Evolutionary conservation across 345 rosid species (phyloP), one percentile per base, ranked within the genome.

Genomic region (Garcia nutans): DNA sequence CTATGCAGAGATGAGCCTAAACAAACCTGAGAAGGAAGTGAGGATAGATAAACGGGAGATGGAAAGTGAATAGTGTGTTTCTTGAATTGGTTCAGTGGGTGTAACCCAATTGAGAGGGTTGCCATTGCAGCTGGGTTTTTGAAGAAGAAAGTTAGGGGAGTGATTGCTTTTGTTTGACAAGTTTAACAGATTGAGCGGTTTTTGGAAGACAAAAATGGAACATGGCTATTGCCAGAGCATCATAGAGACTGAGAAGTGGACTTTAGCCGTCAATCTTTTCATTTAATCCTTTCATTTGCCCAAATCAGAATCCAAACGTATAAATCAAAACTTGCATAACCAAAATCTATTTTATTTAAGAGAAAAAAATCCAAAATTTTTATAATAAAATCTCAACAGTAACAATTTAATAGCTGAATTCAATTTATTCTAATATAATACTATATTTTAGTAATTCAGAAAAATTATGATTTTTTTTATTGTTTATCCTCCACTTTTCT

Each of bases 71-170:
- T 31, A 15, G 86, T 70, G 70, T 75, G 70, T 65, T 79, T 78
- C 71, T 78, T 85, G 77, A 82, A 64, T 24, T 73, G 83, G 62
- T 89, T 61, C 24, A 85, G 59, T 74, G 87, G 84, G 61, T 72
- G 22, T 63, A 83, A 71, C 37, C 87, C 91, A 68, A 83, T 72
- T 8, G 89, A 83, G 57, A 86, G 65, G 78, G 90, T 85, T 61
- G 97, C 93, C 97, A 93, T 88, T 78, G 72, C 70, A 84, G 57
- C 65, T 50, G 11, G 72, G 22, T 8, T 59, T 76, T 50, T 12
- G 8, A 47, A 65, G 60, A 73, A 33, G 70, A 70, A 58, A 45
- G n/a, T 31, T 2, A 37, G n/a, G 49, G 68, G 52, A 41, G 65
- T 56, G 44, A 41, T 10, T 60, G 55, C 5, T 15, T 28, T n/a